Evolutionary conservation across 768 basidiomycete species (phyloP).

Genomic region (Macrolepiota dolichaula): DNA sequence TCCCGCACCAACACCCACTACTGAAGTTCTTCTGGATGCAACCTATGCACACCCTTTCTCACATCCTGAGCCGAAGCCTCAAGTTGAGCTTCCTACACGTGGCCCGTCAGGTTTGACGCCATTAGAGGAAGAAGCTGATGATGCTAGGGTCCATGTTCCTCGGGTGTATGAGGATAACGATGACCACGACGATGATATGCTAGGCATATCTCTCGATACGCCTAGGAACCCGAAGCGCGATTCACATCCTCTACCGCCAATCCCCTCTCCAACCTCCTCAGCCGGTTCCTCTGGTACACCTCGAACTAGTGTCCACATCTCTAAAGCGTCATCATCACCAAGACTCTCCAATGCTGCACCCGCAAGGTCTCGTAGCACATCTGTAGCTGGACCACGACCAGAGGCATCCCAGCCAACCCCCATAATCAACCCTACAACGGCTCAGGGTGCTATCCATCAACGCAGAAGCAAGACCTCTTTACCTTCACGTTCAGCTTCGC

Average conservation of each 20-base stretch:
- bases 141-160: slow-evolving; percentile 19
- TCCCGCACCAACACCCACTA: slow-evolving; percentile 42
- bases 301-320: slow-evolving; percentile 26
- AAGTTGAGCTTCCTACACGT: neutral
- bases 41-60: slow-evolving; percentile 20
- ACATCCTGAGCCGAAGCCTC: slow-evolving; percentile 28
- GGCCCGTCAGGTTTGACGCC: slow-evolving; percentile 32
- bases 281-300: slow-evolving; percentile 27
- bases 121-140: slow-evolving; percentile 58
- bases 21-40: slow-evolving; percentile 27
- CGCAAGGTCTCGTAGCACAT: slow-evolving; percentile 56
- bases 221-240: slow-evolving; percentile 43
- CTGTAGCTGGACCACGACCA: slow-evolving; percentile 38
- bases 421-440: slow-evolving; percentile 57
- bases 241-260: slow-evolving; percentile 65
- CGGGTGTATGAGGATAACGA: slow-evolving; percentile 15
- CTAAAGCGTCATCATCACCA: slow-evolving; percentile 48
- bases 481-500: slow-evolving; percentile 49
- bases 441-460: slow-evolving; percentile 64
- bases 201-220: slow-evolving; percentile 33
- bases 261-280: slow-evolving; percentile 42
- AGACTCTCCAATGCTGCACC: slow-evolving; percentile 36
- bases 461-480: slow-evolving; percentile 65
- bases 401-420: slow-evolving; percentile 19
- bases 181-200: slow-evolving; percentile 24